phyloP scores from a whole-genome alignment of 805 yeast species.

The Metschnikowia aberdeeniae region DNA sequence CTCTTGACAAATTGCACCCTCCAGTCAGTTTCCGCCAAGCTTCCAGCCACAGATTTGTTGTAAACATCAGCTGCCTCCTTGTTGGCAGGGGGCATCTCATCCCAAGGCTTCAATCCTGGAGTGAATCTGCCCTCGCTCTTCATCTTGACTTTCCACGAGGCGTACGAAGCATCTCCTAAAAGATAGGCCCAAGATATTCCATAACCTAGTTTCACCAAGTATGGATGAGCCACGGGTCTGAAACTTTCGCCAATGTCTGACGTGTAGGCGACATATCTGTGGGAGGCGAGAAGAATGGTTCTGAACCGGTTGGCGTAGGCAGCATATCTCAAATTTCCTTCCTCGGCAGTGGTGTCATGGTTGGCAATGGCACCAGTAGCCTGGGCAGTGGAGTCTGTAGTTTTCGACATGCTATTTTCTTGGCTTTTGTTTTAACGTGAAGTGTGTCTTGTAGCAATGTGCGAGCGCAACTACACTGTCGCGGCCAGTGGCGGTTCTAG shows the following conservation, averaged over 20 bases:
- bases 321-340: slow-evolving; percentile 57
- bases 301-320: slow-evolving; percentile 76
- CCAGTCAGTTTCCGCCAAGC: slow-evolving; percentile 57
- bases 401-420: neutral
- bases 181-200: slow-evolving; percentile 75
- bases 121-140: slow-evolving; percentile 60
- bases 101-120: slow-evolving; percentile 69
- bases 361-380: slow-evolving; percentile 5
- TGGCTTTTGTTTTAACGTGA: no score
- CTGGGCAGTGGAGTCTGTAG: neutral
- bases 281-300: slow-evolving; percentile 68
- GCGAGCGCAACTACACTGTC: no score
- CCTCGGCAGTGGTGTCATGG: slow-evolving; percentile 16
- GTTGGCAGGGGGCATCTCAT: slow-evolving; percentile 33
- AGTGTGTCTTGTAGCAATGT: no score
- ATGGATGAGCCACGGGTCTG: slow-evolving; percentile 74
- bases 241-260: slow-evolving; percentile 85
- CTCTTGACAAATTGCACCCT: slow-evolving; percentile 59
- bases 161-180: slow-evolving; percentile 69
- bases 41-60: slow-evolving; percentile 19
- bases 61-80: slow-evolving; percentile 36
- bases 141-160: slow-evolving; percentile 67
- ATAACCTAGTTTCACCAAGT: slow-evolving; percentile 60
- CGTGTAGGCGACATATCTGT: slow-evolving; percentile 80
- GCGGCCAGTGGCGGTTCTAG: no score